A percentile compares a stretch with the other conserved stretches of the same genome.
These are phyloP conservation scores for Ceratobasidium sp. DNA, from an alignment of 1,284 basidiomycete species.

Conservation along the genomic window DNA sequence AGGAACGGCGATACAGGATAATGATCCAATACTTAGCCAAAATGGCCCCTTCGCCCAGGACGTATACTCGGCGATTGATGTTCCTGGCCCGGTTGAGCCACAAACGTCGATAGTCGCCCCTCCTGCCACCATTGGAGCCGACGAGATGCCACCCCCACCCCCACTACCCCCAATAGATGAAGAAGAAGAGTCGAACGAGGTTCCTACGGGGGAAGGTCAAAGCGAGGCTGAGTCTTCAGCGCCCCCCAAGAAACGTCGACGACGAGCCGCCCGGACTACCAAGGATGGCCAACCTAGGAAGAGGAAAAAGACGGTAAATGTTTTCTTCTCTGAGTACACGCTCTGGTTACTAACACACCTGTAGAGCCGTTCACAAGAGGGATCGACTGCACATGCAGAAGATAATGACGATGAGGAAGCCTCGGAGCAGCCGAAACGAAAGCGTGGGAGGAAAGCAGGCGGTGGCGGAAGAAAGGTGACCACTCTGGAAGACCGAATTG, in stretches of 20 bases:
- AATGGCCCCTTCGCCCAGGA: background rate
- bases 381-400: background rate
- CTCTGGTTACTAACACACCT: background rate
- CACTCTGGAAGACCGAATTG: constrained; percentile 19
- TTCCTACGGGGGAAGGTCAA: background rate
- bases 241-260: background rate
- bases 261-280: background rate
- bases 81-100: background rate
- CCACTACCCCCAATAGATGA: background rate
- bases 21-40: no score
- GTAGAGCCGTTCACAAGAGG: background rate
- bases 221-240: background rate
- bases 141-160: constrained; percentile 15
- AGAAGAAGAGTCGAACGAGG: background rate
- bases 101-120: background rate
- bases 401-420: constrained; percentile 7
- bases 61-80: background rate
- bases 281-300: background rate
- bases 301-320: background rate
- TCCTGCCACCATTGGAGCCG: no score
- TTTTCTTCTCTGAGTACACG: background rate
- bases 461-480: background rate
- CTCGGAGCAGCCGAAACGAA: constrained; percentile 7
- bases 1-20: background rate
- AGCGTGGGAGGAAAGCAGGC: constrained; percentile 5